Percentiles rank a stretch among this genome's conserved stretches.
These are phyloP conservation scores for Komagataella populi DNA, from an alignment of 805 yeast genomes.

Conservation along the genomic window DNA sequence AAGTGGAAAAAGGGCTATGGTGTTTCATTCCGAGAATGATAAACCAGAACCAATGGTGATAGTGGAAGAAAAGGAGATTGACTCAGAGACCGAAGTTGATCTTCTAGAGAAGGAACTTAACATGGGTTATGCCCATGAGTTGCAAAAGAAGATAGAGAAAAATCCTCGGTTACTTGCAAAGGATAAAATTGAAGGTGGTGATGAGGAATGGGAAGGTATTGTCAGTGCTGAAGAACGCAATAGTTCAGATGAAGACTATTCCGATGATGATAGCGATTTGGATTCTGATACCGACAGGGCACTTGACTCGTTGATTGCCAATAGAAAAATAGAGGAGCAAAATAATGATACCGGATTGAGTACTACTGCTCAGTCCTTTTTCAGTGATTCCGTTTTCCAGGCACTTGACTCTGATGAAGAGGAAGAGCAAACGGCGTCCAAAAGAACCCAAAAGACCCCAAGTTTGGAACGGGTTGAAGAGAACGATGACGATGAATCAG, in stretches of 20 bases:
- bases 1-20: slow-evolving; percentile 59
- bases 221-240: slow-evolving; percentile 20
- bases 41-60: slow-evolving; percentile 41
- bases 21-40: slow-evolving; percentile 41
- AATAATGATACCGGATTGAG: slow-evolving; percentile 26
- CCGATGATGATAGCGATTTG: slow-evolving; percentile 25
- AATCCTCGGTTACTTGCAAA: slow-evolving; percentile 61
- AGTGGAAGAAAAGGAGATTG: slow-evolving; percentile 29
- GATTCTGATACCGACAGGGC: slow-evolving; percentile 67
- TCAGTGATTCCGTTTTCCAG: slow-evolving; percentile 39
- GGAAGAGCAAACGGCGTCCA: background rate
- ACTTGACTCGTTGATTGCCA: slow-evolving; percentile 44
- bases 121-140: slow-evolving; percentile 64
- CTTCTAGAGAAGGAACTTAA: slow-evolving; percentile 74
- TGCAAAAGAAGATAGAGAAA: slow-evolving; percentile 50
- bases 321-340: slow-evolving; percentile 25
- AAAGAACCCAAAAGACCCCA: background rate
- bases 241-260: slow-evolving; percentile 29
- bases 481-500: slow-evolving; percentile 10
- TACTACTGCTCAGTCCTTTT: slow-evolving; percentile 26
- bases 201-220: slow-evolving; percentile 73
- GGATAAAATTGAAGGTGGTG: slow-evolving; percentile 54
- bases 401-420: slow-evolving; percentile 24
- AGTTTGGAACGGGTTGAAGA: slow-evolving; percentile 3
- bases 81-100: slow-evolving; percentile 41